Conservation (phyloP, 179 eudicot genomes). For the Amaranthus tricolor region DNA sequence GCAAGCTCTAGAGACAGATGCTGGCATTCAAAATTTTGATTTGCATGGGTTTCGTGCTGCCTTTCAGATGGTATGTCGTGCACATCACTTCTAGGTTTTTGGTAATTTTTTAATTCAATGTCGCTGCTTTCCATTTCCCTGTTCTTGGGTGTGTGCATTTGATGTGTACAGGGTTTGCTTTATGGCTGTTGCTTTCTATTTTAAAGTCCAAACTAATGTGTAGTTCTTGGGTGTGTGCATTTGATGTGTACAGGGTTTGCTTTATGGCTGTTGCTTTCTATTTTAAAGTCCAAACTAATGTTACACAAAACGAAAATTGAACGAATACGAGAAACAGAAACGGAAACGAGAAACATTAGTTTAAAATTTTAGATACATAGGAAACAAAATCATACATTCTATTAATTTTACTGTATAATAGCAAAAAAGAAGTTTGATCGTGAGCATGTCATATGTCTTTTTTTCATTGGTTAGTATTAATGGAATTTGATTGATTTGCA, state of each 20-base stretch:
- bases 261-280: background rate
- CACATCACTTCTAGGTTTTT: background rate
- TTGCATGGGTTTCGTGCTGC: constrained; percentile 89
- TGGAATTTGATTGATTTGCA: too few species aligned
- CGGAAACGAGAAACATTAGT: too few species aligned
- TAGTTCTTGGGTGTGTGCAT: background rate
- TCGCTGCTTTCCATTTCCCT: background rate
- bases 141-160: background rate
- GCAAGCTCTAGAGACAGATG: constrained; percentile 58
- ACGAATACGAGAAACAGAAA: too few species aligned
- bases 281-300: too few species aligned
- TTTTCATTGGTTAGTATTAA: too few species aligned
- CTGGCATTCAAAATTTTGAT: constrained; percentile 78
- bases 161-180: background rate
- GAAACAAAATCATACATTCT: too few species aligned
- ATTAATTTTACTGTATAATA: too few species aligned
- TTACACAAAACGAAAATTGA: too few species aligned
- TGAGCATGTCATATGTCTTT: too few species aligned
- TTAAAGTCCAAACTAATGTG: too few species aligned
- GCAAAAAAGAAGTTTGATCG: too few species aligned
- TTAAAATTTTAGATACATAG: too few species aligned
- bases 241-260: background rate
- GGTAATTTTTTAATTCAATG: background rate
- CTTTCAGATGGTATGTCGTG: constrained; percentile 72
- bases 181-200: background rate